Conservation (phyloP, 2,329 filamentous ascomycete genomes). For the Ophidiomyces ophidiicola region DNA sequence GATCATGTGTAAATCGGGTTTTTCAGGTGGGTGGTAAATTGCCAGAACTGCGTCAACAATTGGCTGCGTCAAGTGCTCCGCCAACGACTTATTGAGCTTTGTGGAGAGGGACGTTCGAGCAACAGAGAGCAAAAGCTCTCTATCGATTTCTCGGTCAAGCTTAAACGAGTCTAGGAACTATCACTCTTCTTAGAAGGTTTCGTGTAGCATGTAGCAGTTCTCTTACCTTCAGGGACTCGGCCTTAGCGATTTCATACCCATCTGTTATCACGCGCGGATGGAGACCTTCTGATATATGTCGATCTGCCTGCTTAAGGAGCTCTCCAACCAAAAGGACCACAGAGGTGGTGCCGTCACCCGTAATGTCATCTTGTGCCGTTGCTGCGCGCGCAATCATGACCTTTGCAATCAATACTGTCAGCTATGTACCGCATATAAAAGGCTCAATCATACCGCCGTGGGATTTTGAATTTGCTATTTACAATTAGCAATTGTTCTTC, state of each 20-base stretch:
- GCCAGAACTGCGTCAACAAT: slow-evolving; percentile 94
- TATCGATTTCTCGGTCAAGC: slow-evolving; percentile 72
- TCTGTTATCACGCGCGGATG: slow-evolving; percentile 95
- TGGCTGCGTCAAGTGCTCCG: slow-evolving; percentile 80
- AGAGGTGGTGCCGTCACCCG: slow-evolving; percentile 92
- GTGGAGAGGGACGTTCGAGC: slow-evolving; percentile 89
- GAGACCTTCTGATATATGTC: slow-evolving; percentile 91
- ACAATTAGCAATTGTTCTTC: slow-evolving; percentile 22
- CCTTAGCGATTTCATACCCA: slow-evolving; percentile 93
- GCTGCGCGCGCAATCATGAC: slow-evolving; percentile 68
- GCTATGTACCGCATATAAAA: slow-evolving; percentile 10
- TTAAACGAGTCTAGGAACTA: slow-evolving; percentile 94
- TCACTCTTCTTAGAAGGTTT: slow-evolving; percentile 8
- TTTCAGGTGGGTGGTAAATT: slow-evolving; percentile 77
- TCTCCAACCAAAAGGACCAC: slow-evolving; percentile 93
- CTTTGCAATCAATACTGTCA: slow-evolving; percentile 21
- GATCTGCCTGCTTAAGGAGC: slow-evolving; percentile 91
- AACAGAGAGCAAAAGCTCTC: slow-evolving; percentile 85
- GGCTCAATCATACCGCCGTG: slow-evolving; percentile 55
- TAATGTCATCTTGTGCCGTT: slow-evolving; percentile 96
- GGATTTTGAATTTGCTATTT: slow-evolving; percentile 86
- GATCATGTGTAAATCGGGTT: slow-evolving; percentile 97
- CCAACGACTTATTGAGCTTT: slow-evolving; percentile 81
- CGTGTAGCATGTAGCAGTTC: neutral
- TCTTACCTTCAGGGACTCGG: slow-evolving; percentile 68